phyloP scores from a whole-genome alignment of 495 filamentous ascomycete genomes.

The Penicillium mononematosum region DNA sequence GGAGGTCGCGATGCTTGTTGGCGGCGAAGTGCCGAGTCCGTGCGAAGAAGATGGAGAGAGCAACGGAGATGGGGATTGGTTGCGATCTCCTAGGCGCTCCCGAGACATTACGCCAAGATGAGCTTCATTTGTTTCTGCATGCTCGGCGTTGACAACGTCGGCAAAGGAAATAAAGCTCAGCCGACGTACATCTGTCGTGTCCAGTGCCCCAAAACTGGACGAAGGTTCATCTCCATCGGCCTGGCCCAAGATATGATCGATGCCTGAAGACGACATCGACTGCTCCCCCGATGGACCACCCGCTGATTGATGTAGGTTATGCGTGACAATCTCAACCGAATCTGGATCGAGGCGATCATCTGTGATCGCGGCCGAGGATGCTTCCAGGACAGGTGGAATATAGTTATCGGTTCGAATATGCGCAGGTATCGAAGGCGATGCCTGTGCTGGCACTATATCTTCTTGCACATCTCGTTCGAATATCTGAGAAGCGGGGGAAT shows the following conservation, averaged over 20 bases:
- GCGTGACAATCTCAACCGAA: slow-evolving; percentile 84
- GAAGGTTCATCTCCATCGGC: slow-evolving; percentile 62
- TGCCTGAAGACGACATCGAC: slow-evolving; percentile 32
- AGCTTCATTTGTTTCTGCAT: slow-evolving; percentile 46
- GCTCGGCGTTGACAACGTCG: slow-evolving; percentile 89
- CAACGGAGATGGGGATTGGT: slow-evolving; percentile 73
- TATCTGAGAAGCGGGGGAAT: slow-evolving; percentile 75
- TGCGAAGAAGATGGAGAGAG: slow-evolving; percentile 67
- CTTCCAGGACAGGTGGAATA: slow-evolving; percentile 87
- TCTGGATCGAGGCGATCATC: slow-evolving; percentile 55
- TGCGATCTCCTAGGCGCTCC: slow-evolving; percentile 22
- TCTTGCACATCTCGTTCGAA: slow-evolving; percentile 95
- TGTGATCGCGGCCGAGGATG: slow-evolving; percentile 84
- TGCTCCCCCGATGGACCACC: slow-evolving; percentile 42
- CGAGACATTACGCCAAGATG: not conserved
- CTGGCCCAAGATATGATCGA: slow-evolving; percentile 33
- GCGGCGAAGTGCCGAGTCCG: slow-evolving; percentile 61
- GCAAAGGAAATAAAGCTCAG: slow-evolving; percentile 93
- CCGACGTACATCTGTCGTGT: slow-evolving; percentile 73
- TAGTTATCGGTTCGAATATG: slow-evolving; percentile 91
- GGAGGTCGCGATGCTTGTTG: slow-evolving; percentile 64
- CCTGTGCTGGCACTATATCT: slow-evolving; percentile 56
- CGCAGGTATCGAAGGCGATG: slow-evolving; percentile 67
- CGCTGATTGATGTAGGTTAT: slow-evolving; percentile 76
- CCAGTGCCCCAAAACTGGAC: slow-evolving; percentile 50